Base-by-base conservation (phyloP, 352 stramenopile species). In the Phytopythium oedochilum region DNA sequence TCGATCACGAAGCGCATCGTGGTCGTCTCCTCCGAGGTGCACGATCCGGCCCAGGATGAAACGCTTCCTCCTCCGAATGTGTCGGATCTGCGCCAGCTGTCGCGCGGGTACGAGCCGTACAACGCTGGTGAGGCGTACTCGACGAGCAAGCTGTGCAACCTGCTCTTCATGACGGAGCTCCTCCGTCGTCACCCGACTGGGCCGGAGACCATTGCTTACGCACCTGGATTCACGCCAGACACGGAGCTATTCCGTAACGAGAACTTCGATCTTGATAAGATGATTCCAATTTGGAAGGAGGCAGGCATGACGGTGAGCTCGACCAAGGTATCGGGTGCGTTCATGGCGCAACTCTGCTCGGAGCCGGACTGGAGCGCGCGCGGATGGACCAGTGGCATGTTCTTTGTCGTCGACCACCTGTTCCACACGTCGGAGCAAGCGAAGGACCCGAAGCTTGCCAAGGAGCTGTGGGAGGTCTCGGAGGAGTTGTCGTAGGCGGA, bases 141-240 rank as follows among this genome's bases (percentile, higher is more conserved):
- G 5, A 65, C 71, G n/a, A 73, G 68, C 15, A 88, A 88, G 61
- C 57, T 88, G 20, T 73, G 45, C 51, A 84, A 83, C 53, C 14
- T 84, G 25, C 57, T 88, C 11, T 84, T 84, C 55, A 75, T 60
- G 38, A 42, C 59, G 0, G 73, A 86, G 48, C 64, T 88, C 7
- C n/a, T 73, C 17, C 65, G 73, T 7, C 69, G 71, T 2, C 17
- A 25, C 28, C 44, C 44, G 26, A 23, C 25, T 9, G 56, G 63
- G 17, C 53, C 57, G 12, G 49, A 59, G 60, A 51, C 61, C 36
- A 20, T 67, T 12, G 53, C 59, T 6, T 75, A 67, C 60, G 61
- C 59, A 4, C 67, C 67, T 1, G 63, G 63, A 0, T 63, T 65
- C 25, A 70, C 55, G 0, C 67, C 67, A 0, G 57, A 63, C 18